Conservation (phyloP, 805 yeast species). For the Tetrapisispora pingtungensis region DNA sequence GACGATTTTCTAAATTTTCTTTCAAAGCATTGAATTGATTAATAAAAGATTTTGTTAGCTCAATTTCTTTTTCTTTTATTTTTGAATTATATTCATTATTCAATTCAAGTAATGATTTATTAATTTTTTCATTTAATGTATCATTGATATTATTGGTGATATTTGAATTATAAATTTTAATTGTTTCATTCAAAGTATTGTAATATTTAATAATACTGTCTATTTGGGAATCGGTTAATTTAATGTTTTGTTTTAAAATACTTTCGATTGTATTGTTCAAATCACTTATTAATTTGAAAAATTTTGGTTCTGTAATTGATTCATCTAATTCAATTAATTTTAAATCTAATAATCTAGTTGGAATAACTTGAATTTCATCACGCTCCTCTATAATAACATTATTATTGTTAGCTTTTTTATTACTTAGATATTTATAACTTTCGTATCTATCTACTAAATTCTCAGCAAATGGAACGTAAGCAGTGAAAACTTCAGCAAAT, state of each 20-base stretch:
- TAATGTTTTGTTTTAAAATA: conserved; percentile 29
- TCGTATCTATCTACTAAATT: conserved; percentile 39
- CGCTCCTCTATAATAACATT: not conserved
- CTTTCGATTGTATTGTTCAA: conserved; percentile 29
- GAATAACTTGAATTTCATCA: not conserved
- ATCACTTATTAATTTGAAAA: conserved; percentile 15
- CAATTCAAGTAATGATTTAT: conserved; percentile 12
- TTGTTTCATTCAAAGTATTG: conserved; percentile 7
- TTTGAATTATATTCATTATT: conserved; percentile 17
- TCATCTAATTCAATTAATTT: conserved; percentile 1
- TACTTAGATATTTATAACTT: not conserved
- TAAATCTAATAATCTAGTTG: not conserved
- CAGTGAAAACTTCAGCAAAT: conserved; percentile 51
- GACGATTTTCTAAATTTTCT: conserved; percentile 47
- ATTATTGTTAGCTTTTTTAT: too few relatives aligned
- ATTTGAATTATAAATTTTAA: conserved; percentile 10
- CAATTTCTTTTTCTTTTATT: conserved; percentile 37
- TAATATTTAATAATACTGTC: conserved; percentile 10
- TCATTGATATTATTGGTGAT: conserved; percentile 10
- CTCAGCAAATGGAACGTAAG: conserved; percentile 57
- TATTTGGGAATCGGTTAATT: conserved; percentile 17
- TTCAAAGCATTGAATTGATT: conserved; percentile 55
- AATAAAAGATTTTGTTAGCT: conserved; percentile 48
- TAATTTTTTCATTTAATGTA: conserved; percentile 10
- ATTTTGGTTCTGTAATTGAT: conserved; percentile 6